Conservation (phyloP, 345 rosid genomes). For the Punica granatum region DNA sequence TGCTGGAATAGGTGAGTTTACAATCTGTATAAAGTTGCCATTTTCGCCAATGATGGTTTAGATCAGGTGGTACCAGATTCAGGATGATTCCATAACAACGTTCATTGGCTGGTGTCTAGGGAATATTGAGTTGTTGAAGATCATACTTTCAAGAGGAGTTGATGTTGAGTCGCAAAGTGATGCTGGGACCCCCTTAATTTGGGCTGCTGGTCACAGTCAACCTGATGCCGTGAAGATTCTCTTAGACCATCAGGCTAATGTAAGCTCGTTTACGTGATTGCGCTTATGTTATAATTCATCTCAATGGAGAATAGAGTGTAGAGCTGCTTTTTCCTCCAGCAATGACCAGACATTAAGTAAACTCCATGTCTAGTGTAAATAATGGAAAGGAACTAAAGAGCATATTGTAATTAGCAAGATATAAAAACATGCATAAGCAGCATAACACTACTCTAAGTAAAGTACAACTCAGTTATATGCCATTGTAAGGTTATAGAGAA, state of each 20-base stretch:
- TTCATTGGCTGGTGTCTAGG: conserved; percentile 37
- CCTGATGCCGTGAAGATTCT: conserved; percentile 65
- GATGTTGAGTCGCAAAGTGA: conserved; percentile 79
- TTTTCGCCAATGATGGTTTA: neutral
- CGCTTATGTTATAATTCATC: neutral
- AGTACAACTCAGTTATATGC: neutral
- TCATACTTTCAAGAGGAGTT: conserved; percentile 57
- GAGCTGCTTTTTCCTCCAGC: too few relatives aligned
- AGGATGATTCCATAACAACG: neutral
- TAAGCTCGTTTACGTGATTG: conserved; percentile 17
- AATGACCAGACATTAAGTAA: too few relatives aligned
- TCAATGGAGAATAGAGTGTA: too few relatives aligned
- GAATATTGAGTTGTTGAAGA: conserved; percentile 51
- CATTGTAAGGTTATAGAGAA: neutral
- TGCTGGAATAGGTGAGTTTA: conserved; percentile 61
- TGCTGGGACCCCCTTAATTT: conserved; percentile 78
- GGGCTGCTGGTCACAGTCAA: conserved; percentile 93
- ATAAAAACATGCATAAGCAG: neutral
- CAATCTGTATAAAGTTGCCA: neutral
- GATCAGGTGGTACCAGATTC: neutral
- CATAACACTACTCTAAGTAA: neutral
- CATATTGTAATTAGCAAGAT: neutral
- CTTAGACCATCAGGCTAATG: conserved; percentile 70
- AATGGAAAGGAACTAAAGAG: neutral
- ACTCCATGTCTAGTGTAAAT: too few relatives aligned